Evolutionary conservation across 2,329 filamentous ascomycete genomes (phyloP).

Genomic region (Diaporthe citrichinensis): DNA sequence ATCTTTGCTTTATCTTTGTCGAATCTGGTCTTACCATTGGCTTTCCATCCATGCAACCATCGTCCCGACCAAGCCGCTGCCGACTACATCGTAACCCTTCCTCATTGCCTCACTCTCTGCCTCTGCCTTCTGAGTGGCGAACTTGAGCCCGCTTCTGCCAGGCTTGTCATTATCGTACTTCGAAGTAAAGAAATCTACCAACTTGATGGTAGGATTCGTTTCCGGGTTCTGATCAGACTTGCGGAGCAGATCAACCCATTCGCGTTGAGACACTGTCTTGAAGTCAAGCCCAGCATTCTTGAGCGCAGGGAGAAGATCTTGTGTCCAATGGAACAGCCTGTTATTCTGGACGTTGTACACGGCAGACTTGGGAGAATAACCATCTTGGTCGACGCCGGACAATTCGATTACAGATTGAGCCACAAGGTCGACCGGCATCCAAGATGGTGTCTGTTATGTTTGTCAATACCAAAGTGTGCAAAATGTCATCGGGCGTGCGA

Average conservation of each 20-base stretch:
- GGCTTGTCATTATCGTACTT: slow-evolving; percentile 64
- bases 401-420: slow-evolving; percentile 43
- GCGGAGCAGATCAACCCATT: slow-evolving; percentile 62
- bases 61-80: slow-evolving; percentile 54
- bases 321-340: slow-evolving; percentile 62
- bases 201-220: slow-evolving; percentile 65
- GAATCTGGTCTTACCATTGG: slow-evolving; percentile 9
- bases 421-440: slow-evolving; percentile 57
- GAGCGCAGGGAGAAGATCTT: slow-evolving; percentile 66
- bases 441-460: slow-evolving; percentile 48
- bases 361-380: slow-evolving; percentile 42
- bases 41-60: slow-evolving; percentile 53
- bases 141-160: slow-evolving; percentile 54
- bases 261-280: slow-evolving; percentile 56
- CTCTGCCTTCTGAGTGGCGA: slow-evolving; percentile 54
- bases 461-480: background rate
- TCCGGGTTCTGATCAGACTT: slow-evolving; percentile 62
- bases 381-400: slow-evolving; percentile 35
- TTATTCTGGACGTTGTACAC: slow-evolving; percentile 70
- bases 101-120: slow-evolving; percentile 51
- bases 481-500: background rate
- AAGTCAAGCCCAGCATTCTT: slow-evolving; percentile 60
- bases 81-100: slow-evolving; percentile 54
- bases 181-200: slow-evolving; percentile 64
- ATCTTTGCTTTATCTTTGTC: background rate